phyloP scores from a whole-genome alignment of 805 yeast species.

The Metschnikowia cerradonensis region DNA sequence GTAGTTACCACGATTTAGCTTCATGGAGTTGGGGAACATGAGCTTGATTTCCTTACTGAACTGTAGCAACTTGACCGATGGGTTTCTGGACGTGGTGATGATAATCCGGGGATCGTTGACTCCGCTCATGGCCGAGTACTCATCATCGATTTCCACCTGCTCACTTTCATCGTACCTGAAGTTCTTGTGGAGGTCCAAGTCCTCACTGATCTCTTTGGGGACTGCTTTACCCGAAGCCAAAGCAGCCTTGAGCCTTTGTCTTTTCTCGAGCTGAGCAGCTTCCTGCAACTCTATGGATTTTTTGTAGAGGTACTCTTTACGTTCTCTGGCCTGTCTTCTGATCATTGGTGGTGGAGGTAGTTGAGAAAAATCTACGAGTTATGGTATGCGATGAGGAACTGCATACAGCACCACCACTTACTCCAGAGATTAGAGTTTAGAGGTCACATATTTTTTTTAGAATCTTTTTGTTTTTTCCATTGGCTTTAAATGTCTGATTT shows the following conservation, averaged over 20 bases:
- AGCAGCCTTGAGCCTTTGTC: slow-evolving; percentile 82
- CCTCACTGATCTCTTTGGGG: slow-evolving; percentile 88
- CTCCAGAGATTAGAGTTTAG: background rate
- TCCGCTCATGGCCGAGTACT: slow-evolving; percentile 83
- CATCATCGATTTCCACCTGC: slow-evolving; percentile 76
- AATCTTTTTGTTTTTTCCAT: too few relatives aligned
- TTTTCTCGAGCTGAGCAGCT: slow-evolving; percentile 75
- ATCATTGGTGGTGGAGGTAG: slow-evolving; percentile 43
- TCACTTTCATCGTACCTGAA: slow-evolving; percentile 82
- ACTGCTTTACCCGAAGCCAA: slow-evolving; percentile 88
- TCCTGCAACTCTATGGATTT: slow-evolving; percentile 90
- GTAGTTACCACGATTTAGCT: slow-evolving; percentile 91
- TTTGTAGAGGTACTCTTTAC: slow-evolving; percentile 87
- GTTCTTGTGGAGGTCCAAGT: slow-evolving; percentile 72
- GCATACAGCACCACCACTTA: background rate
- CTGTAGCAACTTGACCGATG: slow-evolving; percentile 78
- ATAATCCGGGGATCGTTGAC: slow-evolving; percentile 84
- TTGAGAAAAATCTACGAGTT: background rate
- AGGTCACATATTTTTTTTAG: too few relatives aligned
- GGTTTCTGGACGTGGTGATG: slow-evolving; percentile 91
- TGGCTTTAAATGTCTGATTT: too few relatives aligned
- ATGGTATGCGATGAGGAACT: slow-evolving; percentile 4
- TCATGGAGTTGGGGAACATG: slow-evolving; percentile 82
- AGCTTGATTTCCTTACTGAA: slow-evolving; percentile 90
- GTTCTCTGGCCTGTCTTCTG: slow-evolving; percentile 92